Percentiles rank a stretch among this genome's conserved stretches.
Conservation (phyloP, 1,139 yeast genomes). For the Scheffersomyces cryptocercus region DNA sequence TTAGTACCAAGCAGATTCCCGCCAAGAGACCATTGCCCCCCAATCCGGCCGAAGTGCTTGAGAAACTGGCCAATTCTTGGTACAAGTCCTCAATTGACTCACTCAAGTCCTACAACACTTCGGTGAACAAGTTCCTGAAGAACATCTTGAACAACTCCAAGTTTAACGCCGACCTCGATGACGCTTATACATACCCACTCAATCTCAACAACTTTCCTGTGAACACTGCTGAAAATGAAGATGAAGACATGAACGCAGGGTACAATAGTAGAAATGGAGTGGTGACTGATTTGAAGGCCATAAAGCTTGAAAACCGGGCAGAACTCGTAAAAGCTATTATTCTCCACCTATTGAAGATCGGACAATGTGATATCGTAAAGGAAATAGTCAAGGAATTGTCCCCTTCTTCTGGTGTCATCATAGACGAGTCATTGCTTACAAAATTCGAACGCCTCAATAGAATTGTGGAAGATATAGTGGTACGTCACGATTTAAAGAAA, state of each 20-base stretch:
- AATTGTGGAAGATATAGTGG: constrained; percentile 38
- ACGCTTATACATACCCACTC: constrained; percentile 46
- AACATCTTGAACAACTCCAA: constrained; percentile 32
- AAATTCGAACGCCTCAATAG: constrained; percentile 33
- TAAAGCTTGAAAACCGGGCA: constrained; percentile 30
- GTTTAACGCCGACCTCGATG: constrained; percentile 39
- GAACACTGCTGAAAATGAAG: constrained; percentile 2
- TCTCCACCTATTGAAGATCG: constrained; percentile 42
- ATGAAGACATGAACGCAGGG: not conserved
- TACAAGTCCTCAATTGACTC: constrained; percentile 35
- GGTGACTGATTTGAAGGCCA: constrained; percentile 9
- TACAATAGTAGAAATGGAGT: not conserved
- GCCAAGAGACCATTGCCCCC: no score
- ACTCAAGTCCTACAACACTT: constrained; percentile 40
- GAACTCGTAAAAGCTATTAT: constrained; percentile 43
- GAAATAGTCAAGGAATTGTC: constrained; percentile 30
- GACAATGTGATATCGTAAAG: constrained; percentile 40
- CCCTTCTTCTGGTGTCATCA: constrained; percentile 14
- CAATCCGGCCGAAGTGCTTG: constrained; percentile 5
- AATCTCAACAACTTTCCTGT: constrained; percentile 34
- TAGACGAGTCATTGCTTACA: constrained; percentile 25
- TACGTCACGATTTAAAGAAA: constrained; percentile 32
- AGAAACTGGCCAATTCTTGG: constrained; percentile 26
- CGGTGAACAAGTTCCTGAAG: constrained; percentile 38
- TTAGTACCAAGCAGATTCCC: not conserved